Evolutionary conservation across 768 basidiomycete genomes (phyloP), one percentile per base, ranked within the genome.

Genomic region (Plicaturopsis crispa): DNA sequence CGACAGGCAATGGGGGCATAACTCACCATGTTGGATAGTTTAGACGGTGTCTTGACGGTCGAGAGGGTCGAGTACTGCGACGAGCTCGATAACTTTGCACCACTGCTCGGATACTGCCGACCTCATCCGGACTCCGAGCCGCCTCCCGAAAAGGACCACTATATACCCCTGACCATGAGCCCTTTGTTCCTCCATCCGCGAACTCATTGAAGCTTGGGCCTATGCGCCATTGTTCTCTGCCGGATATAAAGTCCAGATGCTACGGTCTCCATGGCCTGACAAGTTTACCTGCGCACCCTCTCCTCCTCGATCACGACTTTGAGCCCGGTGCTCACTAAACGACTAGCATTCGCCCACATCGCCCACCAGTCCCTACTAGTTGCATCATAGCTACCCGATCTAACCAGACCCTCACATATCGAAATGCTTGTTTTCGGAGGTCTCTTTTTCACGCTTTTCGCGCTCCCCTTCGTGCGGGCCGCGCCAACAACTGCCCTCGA

Each of bases 401-500:
- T n/a, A 4, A n/a, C n/a, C n/a, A n/a, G n/a, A n/a, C n/a, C n/a
- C n/a, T n/a, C n/a, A 21, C 33, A 31, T 32, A 31, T 43, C 37
- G 16, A 43, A 43, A 42, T 49, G 46, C 41, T 48, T 45, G 34
- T 33, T 10, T 41, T 53, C 38, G 51, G 50, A 43, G 41, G 48
- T 40, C 30, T 57, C 42, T 46, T 43, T 35, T 40, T 62, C 37
- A 41, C 53, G 36, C 33, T 58, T 33, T 38, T 54, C 1, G 48
- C 59, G n/a, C 36, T 56, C 24, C 54, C 54, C 46, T 42, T 40
- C 24, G 51, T 55, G 24, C 61, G 58, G 8, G 46, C 51, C 19
- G 48, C 47, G 14, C 65, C 69, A 2, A 53, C 54, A n/a, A 45
- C 61, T 17, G 38, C 61, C 4, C 49, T 67, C 20, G 66, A 70